Evolutionary conservation across 345 rosid species (phyloP).

Genomic region (Trapa incisa): DNA sequence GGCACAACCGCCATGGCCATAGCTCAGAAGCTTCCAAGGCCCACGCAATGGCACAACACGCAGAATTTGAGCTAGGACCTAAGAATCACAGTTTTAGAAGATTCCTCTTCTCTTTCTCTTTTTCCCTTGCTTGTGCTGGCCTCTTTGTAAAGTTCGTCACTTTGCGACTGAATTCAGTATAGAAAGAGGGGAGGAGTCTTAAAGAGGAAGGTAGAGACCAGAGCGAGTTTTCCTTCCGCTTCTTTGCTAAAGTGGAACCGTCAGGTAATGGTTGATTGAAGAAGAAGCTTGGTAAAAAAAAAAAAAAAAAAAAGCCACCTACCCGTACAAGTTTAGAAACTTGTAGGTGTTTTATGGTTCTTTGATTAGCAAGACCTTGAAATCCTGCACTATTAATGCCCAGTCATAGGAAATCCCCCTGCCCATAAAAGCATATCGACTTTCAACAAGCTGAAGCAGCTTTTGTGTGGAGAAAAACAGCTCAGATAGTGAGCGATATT

Average conservation of each 20-base stretch:
- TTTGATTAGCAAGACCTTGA: too few species aligned
- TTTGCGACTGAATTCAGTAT: not conserved
- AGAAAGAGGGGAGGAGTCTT: not conserved
- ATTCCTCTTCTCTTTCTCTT: not conserved
- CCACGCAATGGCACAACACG: not conserved
- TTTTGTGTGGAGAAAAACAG: too few species aligned
- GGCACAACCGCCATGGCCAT: constrained; percentile 63
- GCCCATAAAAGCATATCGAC: too few species aligned
- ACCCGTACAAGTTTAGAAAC: not conserved
- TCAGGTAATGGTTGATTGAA: not conserved
- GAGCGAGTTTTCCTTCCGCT: not conserved
- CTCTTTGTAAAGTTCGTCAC: not conserved
- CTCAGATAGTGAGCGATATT: too few species aligned
- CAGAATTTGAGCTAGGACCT: too few species aligned
- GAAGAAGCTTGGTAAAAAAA: not conserved
- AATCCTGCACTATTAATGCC: too few species aligned
- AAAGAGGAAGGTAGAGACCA: not conserved
- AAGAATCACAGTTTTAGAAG: not conserved
- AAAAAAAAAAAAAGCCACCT: not conserved
- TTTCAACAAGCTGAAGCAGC: too few species aligned
- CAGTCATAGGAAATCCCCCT: too few species aligned
- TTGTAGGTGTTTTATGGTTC: too few species aligned
- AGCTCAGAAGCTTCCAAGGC: not conserved
- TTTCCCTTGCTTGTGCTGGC: not conserved
- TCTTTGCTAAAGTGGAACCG: not conserved